Percentiles rank a stretch among this genome's conserved stretches.
Evolutionary conservation across 179 eudicot genomes (phyloP).

Genomic region (Heliamphora pulchella): DNA sequence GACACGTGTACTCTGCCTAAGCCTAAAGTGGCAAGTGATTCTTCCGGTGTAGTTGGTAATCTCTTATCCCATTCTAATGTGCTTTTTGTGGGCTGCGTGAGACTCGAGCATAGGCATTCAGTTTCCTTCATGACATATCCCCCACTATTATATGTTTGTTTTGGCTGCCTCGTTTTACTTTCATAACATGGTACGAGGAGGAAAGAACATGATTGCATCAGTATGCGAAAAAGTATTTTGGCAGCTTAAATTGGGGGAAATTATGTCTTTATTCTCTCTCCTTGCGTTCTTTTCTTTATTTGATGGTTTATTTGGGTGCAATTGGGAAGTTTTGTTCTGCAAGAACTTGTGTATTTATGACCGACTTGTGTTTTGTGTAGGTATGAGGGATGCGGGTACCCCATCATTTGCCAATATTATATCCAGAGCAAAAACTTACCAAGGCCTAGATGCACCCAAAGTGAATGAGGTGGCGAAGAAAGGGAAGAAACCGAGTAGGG

Average conservation of each 20-base stretch:
- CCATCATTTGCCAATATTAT: conserved; percentile 72
- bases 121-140: not conserved
- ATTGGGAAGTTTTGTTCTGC: not conserved
- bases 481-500: conserved; percentile 75
- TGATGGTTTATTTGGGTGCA: not conserved
- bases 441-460: conserved; percentile 27
- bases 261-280: not conserved
- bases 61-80: not conserved
- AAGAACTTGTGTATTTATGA: not conserved
- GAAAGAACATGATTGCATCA: not conserved
- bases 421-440: conserved; percentile 46
- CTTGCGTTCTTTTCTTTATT: not conserved
- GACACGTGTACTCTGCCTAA: conserved; percentile 29
- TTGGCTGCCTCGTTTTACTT: not conserved
- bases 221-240: not conserved
- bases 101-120: not conserved
- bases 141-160: not conserved
- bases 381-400: conserved; percentile 34
- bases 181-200: not conserved
- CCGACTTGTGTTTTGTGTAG: conserved; percentile 23
- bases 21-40: conserved; percentile 31
- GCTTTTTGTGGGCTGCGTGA: not conserved
- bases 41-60: conserved; percentile 33
- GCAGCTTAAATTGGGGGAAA: not conserved
- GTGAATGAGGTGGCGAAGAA: conserved; percentile 54